These are phyloP conservation scores for Hibiscus mutabilis DNA, from an alignment of 345 rosid genomes.

Conservation along the genomic window DNA sequence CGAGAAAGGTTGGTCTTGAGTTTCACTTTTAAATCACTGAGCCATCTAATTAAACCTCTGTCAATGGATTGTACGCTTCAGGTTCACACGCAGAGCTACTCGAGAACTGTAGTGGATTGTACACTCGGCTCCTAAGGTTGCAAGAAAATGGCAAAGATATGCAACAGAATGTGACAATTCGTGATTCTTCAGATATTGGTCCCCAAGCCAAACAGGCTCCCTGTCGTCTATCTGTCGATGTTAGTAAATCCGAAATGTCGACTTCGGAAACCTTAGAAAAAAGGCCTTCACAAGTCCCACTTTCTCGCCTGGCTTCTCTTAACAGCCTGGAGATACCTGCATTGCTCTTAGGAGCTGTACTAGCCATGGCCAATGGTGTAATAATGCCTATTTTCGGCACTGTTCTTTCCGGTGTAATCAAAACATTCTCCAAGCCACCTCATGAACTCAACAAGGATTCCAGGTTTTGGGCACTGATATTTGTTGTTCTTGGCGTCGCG, in stretches of 20 bases:
- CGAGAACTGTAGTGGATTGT: constrained; percentile 62
- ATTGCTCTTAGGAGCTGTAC: constrained; percentile 46
- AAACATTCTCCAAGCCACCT: constrained; percentile 56
- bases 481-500: constrained; percentile 49
- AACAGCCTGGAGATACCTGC: constrained; percentile 73
- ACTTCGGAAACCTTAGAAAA: constrained; percentile 13
- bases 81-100: constrained; percentile 62
- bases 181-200: constrained; percentile 35
- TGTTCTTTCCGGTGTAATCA: constrained; percentile 42
- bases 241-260: constrained; percentile 16
- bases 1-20: constrained; percentile 45
- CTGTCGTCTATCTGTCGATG: constrained; percentile 40
- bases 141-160: constrained; percentile 52
- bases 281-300: constrained; percentile 32
- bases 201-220: constrained; percentile 43
- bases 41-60: neutral
- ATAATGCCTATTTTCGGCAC: constrained; percentile 53
- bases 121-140: constrained; percentile 58
- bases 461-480: constrained; percentile 59
- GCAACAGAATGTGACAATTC: constrained; percentile 18
- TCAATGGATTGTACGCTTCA: neutral
- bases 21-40: neutral
- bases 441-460: constrained; percentile 48
- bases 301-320: constrained; percentile 47
- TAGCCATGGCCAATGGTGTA: constrained; percentile 46